Evolutionary conservation across 202 grass and related monocot genomes (phyloP).

Genomic region (Schoenoplectus tabernaemontani): DNA sequence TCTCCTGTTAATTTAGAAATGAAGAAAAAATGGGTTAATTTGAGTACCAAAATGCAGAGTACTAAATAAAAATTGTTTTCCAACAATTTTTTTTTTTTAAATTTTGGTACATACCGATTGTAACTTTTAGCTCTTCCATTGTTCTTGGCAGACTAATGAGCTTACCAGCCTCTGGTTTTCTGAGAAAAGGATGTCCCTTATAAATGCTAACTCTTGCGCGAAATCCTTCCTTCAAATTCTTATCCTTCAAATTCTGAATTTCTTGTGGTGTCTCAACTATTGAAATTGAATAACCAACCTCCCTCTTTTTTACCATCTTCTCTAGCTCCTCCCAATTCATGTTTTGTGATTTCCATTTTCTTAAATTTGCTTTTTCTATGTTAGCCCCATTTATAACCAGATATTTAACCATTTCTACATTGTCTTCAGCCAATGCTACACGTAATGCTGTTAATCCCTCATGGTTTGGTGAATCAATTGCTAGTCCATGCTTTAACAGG

Average conservation of each 20-base stretch:
- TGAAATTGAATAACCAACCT: conserved; percentile 40
- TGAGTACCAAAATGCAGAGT: not conserved
- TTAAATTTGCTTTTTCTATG: conserved; percentile 33
- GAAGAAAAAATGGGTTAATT: not conserved
- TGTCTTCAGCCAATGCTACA: conserved; percentile 43
- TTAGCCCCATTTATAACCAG: conserved; percentile 60
- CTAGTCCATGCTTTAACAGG: conserved; percentile 60
- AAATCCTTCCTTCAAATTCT: conserved; percentile 6
- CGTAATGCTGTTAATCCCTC: conserved; percentile 50
- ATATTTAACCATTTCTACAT: conserved; percentile 40
- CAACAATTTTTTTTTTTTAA: too few species aligned
- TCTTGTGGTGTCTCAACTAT: conserved; percentile 27
- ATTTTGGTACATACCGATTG: conserved; percentile 33
- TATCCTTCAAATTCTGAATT: conserved; percentile 7
- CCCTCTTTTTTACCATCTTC: conserved; percentile 39
- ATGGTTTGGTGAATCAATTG: conserved; percentile 50
- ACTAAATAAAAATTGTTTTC: not conserved
- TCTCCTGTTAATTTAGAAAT: conserved; percentile 32
- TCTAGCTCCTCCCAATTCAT: conserved; percentile 29
- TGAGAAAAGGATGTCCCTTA: conserved; percentile 57
- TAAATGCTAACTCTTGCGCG: conserved; percentile 63
- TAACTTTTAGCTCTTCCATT: conserved; percentile 49
- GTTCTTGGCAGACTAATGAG: conserved; percentile 61
- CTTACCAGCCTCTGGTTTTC: conserved; percentile 61
- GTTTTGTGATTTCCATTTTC: not conserved